A percentile compares a stretch with the other conserved stretches of the same genome.
Evolutionary conservation across 202 grass and related monocot species (phyloP).

Genomic region (Zoysia matrella): DNA sequence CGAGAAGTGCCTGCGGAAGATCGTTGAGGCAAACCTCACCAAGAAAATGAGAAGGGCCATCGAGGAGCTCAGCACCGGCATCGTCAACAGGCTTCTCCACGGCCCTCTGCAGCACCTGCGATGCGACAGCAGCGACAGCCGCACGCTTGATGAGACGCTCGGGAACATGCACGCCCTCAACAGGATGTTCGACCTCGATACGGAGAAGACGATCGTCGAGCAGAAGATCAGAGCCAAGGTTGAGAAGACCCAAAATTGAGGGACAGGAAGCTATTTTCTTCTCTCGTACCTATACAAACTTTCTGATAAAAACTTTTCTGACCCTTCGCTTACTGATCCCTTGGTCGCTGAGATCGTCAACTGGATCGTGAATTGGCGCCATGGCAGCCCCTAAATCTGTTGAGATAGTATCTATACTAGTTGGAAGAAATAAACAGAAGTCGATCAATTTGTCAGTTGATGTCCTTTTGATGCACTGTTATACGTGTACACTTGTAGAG

Average conservation of each 20-base stretch:
- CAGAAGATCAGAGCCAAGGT: constrained; percentile 93
- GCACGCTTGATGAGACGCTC: constrained; percentile 74
- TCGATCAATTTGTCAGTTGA: constrained; percentile 25
- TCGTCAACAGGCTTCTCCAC: constrained; percentile 86
- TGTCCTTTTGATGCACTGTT: neutral
- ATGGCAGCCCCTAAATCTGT: constrained; percentile 41
- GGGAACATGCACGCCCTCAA: constrained; percentile 89
- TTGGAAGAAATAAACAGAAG: constrained; percentile 42
- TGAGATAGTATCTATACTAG: neutral
- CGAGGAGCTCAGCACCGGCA: constrained; percentile 76
- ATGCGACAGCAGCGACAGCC: constrained; percentile 81
- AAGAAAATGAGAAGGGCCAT: constrained; percentile 81
- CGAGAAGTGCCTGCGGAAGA: constrained; percentile 82
- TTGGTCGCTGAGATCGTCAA: constrained; percentile 34
- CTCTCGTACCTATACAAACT: constrained; percentile 52
- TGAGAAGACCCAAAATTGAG: constrained; percentile 80
- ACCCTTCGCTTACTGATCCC: constrained; percentile 32
- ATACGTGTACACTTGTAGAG: neutral
- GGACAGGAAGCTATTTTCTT: constrained; percentile 17
- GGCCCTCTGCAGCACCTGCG: constrained; percentile 86
- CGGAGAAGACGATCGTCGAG: constrained; percentile 73
- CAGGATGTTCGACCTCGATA: constrained; percentile 82
- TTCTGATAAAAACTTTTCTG: constrained; percentile 49
- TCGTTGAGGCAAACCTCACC: constrained; percentile 62
- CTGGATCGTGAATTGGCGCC: constrained; percentile 42